Conservation (phyloP, 805 yeast species). For the Lachancea sp. region DNA sequence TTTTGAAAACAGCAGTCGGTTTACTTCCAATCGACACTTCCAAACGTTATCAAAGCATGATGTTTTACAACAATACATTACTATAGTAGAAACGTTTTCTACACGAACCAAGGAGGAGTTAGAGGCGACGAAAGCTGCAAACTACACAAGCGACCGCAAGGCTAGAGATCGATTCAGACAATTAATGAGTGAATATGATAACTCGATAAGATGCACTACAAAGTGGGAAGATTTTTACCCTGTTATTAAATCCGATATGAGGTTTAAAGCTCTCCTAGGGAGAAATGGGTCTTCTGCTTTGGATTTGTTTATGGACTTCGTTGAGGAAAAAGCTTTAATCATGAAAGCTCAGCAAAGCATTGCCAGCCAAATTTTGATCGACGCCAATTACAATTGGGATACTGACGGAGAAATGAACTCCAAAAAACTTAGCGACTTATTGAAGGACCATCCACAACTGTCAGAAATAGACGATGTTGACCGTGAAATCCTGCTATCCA, state of each 20-base stretch:
- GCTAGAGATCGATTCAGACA: slow-evolving; percentile 55
- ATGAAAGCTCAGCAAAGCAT: slow-evolving; percentile 55
- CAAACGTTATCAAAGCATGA: slow-evolving; percentile 50
- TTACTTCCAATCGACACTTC: slow-evolving; percentile 54
- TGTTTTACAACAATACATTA: slow-evolving; percentile 40
- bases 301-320: slow-evolving; percentile 68
- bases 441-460: slow-evolving; percentile 22
- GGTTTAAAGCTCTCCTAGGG: slow-evolving; percentile 60
- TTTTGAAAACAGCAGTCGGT: slow-evolving; percentile 43
- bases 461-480: slow-evolving; percentile 27
- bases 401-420: slow-evolving; percentile 17
- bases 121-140: slow-evolving; percentile 30
- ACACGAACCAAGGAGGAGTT: slow-evolving; percentile 23
- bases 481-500: slow-evolving; percentile 25
- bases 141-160: slow-evolving; percentile 53
- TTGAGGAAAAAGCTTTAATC: slow-evolving; percentile 53
- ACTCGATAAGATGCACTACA: slow-evolving; percentile 42
- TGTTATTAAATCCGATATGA: slow-evolving; percentile 45
- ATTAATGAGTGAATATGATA: slow-evolving; percentile 37
- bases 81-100: slow-evolving; percentile 27
- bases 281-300: slow-evolving; percentile 71
- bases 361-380: slow-evolving; percentile 45
- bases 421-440: slow-evolving; percentile 12
- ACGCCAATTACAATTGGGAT: slow-evolving; percentile 25
- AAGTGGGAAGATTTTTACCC: slow-evolving; percentile 54